phyloP scores from a whole-genome alignment of 768 basidiomycete genomes.

The Mrakia blollopis region DNA sequence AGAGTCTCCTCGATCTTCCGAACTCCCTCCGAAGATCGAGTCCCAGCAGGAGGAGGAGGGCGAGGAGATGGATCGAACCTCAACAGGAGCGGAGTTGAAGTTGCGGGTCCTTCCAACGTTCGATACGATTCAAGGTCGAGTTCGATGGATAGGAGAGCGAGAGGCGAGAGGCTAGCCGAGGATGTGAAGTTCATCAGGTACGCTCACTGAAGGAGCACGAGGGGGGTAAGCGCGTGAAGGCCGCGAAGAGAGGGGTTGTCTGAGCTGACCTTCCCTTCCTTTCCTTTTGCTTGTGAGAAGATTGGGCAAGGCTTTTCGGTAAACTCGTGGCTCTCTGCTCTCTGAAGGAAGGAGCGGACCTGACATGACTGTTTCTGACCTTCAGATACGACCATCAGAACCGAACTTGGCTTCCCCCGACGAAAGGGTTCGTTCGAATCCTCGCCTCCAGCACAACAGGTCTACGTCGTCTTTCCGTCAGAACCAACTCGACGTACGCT shows the following conservation, averaged over 20 bases:
- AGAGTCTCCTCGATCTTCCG: slow-evolving; percentile 2
- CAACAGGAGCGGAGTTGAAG: not conserved
- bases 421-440: not conserved
- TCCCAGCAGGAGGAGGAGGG: not conserved
- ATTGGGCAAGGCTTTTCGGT: not conserved
- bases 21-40: not conserved
- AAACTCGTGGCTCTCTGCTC: not conserved
- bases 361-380: not conserved
- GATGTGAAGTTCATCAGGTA: slow-evolving; percentile 3
- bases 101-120: not conserved
- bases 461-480: not conserved
- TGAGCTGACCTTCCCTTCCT: not conserved
- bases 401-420: not conserved
- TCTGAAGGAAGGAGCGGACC: not conserved
- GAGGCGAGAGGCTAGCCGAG: not conserved
- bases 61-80: not conserved
- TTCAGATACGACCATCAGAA: not conserved
- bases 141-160: not conserved
- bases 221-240: not conserved
- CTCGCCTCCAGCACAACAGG: slow-evolving; percentile 1
- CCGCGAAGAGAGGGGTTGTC: not conserved
- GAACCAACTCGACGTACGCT: not conserved
- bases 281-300: not conserved
- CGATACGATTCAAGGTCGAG: not conserved
- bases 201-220: no score